A percentile compares a stretch with the other conserved stretches of the same genome.
These are phyloP conservation scores for Glycine latifolia DNA, from an alignment of 306 rosid species.

Conservation along the genomic window DNA sequence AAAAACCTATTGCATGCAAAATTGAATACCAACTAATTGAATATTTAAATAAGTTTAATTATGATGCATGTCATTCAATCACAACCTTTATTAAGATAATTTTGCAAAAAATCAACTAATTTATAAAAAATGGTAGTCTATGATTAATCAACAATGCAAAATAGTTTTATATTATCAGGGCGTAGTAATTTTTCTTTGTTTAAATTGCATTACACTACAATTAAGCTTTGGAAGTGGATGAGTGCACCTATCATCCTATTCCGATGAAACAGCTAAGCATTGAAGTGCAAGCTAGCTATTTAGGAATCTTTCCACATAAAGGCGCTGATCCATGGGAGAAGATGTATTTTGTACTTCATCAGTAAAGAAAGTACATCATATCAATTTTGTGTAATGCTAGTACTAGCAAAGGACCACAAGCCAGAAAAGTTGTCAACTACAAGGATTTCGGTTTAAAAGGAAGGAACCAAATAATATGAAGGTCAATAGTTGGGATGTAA, in stretches of 20 bases:
- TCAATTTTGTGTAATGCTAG: neutral
- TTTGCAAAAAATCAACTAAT: too few species aligned
- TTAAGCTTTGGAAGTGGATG: neutral
- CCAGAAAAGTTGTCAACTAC: neutral
- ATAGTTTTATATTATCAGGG: too few species aligned
- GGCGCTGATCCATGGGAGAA: neutral
- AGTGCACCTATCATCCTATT: neutral
- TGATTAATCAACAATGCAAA: too few species aligned
- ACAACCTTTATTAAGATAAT: too few species aligned
- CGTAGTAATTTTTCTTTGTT: too few species aligned
- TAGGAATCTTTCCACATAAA: neutral
- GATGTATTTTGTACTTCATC: neutral
- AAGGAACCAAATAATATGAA: neutral
- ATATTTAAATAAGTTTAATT: too few species aligned
- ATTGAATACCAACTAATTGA: too few species aligned
- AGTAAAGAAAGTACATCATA: neutral
- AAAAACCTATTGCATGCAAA: conserved; percentile 4
- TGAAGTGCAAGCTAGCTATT: neutral
- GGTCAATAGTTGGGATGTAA: neutral
- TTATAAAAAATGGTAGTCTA: too few species aligned
- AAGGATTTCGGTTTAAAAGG: conserved; percentile 4
- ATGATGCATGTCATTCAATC: too few species aligned
- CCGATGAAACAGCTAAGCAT: neutral
- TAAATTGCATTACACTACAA: conserved; percentile 18
- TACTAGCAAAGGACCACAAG: neutral